Evolutionary conservation across 371 early-diverging fungal species (phyloP), one percentile per base, ranked within the genome.

Genomic region (Rhizopus arrhizus): DNA sequence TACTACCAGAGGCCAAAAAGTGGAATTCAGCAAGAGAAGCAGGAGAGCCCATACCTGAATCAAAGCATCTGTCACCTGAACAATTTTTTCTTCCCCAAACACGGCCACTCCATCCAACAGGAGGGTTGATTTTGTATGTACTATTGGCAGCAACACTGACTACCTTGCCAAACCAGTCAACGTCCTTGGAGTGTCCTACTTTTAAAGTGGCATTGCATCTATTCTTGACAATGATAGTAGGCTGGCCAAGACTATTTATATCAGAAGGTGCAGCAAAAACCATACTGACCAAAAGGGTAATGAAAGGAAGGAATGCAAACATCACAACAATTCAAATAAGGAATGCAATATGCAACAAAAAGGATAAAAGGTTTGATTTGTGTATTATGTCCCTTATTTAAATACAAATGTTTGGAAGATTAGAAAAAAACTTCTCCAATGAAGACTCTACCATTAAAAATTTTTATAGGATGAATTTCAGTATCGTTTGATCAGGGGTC

Each of bases 21-120:
- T 66, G 55, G 48, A 78, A 72, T 56, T 78, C 78, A 9, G 78
- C 75, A 34, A 78, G 63, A 29, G 73, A 69, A 6, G 70, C 70
- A 58, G 71, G 55, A 45, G 59, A 50, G 33, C 64, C 62, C 45
- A 65, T 65, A 53, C 62, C 74, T 8, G 72, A 56, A 9, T 59
- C 46, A 10, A 53, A 58, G 48, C 71, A 71, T 11, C 58, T 41
- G 13, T 50, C 35, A 9, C 61, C 63, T 31, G 47, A 34, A 46
- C 71, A 71, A 16, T 52, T 59, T 10, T 12, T 61, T 53, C 75
- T 68, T 35, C 66, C 75, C 75, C 73, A 78, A 46, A 74, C 56
- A 45, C 78, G 70, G 29, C 75, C 78, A n/a, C 56, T 58, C 73
- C 73, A 78, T 47, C 65, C 58, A 10, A 61, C 46, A 61, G 66